Evolutionary conservation across 176 grass and related monocot genomes (phyloP), one percentile per base, ranked within the genome.

Genomic region (Calamus simplicifolius): DNA sequence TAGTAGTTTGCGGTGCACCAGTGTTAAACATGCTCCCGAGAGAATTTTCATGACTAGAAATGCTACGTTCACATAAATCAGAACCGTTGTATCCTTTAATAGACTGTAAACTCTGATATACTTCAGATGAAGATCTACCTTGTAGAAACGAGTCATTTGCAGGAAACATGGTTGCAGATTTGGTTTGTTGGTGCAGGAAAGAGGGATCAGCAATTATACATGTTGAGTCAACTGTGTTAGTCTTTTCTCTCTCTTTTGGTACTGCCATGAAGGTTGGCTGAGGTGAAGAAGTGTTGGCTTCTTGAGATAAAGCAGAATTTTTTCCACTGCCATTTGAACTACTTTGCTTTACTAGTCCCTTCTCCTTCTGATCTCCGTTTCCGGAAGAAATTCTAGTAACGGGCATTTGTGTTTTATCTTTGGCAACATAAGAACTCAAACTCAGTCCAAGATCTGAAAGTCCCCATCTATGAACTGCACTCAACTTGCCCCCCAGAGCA

Each of bases 381-480:
- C 62, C 70, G 14, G 62, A 53, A 15, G 4, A 48, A 48, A 18
- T 25, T 19, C 25, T 53, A 54, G 4, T 7, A 5, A 35, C 19
- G 3, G 29, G 58, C 18, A 48, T 89, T 23, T 92, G 72, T 64
- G 71, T 53, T 52, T 85, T 87, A 54, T 89, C 87, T 67, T 63
- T 74, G 61, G 85, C 73, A 29, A 88, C 72, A 62, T 77, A 80
- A 17, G 77, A 82, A 19, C 87, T 77, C 64, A 97, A 76, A 85
- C 69, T 88, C 66, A 91, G 68, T 56, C 78, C 77, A 77, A 97
- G 86, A 79, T 91, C 75, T 59, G 75, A 76, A 49, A 85, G 71
- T 19, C 80, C 92, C 83, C 92, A 97, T 76, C 80, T 88, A 52
- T 91, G 84, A 66, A 97, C 77, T 29, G 87, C 92, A 75, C 92